Evolutionary conservation across 208 protist genomes (phyloP).

Genomic region (Wallacemonas sp.): DNA sequence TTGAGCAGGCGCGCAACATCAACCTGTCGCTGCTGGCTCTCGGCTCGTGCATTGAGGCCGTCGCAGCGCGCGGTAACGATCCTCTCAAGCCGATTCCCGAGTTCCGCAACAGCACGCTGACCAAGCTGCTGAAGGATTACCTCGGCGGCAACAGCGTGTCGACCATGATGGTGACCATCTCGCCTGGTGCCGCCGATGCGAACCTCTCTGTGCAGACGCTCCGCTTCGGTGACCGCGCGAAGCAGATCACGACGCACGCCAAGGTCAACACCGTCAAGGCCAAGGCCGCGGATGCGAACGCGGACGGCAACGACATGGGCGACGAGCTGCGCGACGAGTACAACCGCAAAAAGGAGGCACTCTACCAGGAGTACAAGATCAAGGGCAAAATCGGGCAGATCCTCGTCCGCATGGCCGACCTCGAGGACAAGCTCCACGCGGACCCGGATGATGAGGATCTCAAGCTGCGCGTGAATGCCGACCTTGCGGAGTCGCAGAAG

Average conservation of each 20-base stretch:
- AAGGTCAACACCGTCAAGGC: slow-evolving; percentile 73
- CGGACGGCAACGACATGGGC: slow-evolving; percentile 33
- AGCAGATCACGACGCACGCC: slow-evolving; percentile 78
- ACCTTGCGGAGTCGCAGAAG: slow-evolving; percentile 57
- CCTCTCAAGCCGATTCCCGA: slow-evolving; percentile 52
- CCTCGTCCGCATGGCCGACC: slow-evolving; percentile 51
- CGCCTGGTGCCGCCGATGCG: slow-evolving; percentile 60
- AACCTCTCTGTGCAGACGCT: slow-evolving; percentile 84
- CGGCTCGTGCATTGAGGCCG: slow-evolving; percentile 81
- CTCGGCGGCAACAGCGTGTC: slow-evolving; percentile 87
- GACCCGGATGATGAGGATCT: slow-evolving; percentile 67
- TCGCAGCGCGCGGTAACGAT: slow-evolving; percentile 45
- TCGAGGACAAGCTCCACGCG: slow-evolving; percentile 56
- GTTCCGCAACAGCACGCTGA: slow-evolving; percentile 86
- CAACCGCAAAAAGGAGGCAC: slow-evolving; percentile 73
- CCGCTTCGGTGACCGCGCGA: slow-evolving; percentile 86
- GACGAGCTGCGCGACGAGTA: slow-evolving; percentile 65
- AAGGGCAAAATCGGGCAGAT: slow-evolving; percentile 60
- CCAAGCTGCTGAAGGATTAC: slow-evolving; percentile 88
- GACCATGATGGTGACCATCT: slow-evolving; percentile 79
- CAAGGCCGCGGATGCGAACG: slow-evolving; percentile 26
- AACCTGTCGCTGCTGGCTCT: slow-evolving; percentile 82
- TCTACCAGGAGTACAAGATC: slow-evolving; percentile 76
- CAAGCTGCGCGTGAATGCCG: slow-evolving; percentile 48
- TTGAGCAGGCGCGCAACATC: slow-evolving; percentile 87